These are phyloP conservation scores for Macrolepiota fuliginosa DNA, from an alignment of 768 basidiomycete genomes.

Conservation along the genomic window DNA sequence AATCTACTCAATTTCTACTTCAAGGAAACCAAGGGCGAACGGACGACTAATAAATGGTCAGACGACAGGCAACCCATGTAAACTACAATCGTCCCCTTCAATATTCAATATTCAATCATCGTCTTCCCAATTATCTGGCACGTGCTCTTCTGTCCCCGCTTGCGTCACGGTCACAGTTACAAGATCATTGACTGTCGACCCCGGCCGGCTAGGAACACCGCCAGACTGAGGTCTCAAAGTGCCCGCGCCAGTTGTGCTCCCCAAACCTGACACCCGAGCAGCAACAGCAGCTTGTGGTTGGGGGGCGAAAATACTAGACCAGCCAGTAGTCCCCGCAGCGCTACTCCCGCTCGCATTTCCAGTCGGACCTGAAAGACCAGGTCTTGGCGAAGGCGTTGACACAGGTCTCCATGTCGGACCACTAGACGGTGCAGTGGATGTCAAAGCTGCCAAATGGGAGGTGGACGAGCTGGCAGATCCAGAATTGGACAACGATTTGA, in stretches of 20 bases:
- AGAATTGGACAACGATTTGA: conserved; percentile 10
- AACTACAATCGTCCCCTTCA: background rate
- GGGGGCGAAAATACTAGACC: conserved; percentile 4
- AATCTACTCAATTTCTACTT: too few species aligned
- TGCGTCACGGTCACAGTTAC: conserved; percentile 15
- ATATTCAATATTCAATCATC: conserved; percentile 28
- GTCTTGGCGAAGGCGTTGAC: conserved; percentile 1
- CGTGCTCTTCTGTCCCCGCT: conserved; percentile 16
- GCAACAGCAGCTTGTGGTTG: conserved; percentile 1
- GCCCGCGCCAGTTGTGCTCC: background rate
- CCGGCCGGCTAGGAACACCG: background rate
- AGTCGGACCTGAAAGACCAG: background rate
- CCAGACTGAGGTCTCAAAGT: conserved; percentile 1
- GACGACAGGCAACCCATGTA: background rate
- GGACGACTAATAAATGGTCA: background rate
- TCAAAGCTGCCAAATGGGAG: background rate
- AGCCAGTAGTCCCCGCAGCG: background rate
- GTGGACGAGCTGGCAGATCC: conserved; percentile 11
- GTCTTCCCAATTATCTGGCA: conserved; percentile 36
- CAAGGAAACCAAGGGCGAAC: background rate
- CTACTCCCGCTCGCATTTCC: background rate
- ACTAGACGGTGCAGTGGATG: conserved; percentile 1
- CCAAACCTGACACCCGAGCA: background rate
- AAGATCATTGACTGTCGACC: conserved; percentile 4
- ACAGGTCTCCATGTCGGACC: conserved; percentile 13